These are phyloP conservation scores for Hymenoscyphus scutula DNA, from an alignment of 2,329 filamentous ascomycete genomes.

Conservation along the genomic window DNA sequence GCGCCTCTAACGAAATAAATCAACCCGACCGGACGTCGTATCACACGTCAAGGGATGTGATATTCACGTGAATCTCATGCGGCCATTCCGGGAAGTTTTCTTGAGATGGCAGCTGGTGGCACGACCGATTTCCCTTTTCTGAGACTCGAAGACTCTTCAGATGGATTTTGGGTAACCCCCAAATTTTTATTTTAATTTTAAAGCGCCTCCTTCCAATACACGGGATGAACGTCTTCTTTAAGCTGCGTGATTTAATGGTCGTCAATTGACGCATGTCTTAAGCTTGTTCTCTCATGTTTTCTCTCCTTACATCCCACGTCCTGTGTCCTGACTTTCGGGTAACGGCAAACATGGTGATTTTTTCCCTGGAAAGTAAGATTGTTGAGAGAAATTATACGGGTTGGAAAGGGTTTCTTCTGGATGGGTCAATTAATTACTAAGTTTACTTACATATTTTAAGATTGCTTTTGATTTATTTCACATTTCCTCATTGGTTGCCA, in stretches of 20 bases:
- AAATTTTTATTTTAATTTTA: background rate
- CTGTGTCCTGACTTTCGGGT: background rate
- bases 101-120: too few relatives aligned
- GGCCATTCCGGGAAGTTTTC: too few relatives aligned
- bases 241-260: background rate
- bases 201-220: background rate
- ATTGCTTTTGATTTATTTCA: background rate
- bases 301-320: background rate
- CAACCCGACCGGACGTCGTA: background rate
- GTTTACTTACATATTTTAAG: background rate
- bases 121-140: too few relatives aligned
- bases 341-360: background rate
- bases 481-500: background rate
- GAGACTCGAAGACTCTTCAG: too few relatives aligned
- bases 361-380: background rate
- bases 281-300: background rate
- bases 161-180: too few relatives aligned
- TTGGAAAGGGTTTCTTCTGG: background rate
- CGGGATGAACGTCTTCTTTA: background rate
- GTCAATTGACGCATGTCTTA: background rate
- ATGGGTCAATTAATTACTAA: background rate
- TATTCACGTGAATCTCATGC: background rate
- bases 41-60: background rate
- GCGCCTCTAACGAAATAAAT: background rate
- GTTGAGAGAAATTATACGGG: background rate